Evolutionary conservation across 768 basidiomycete genomes (phyloP).

Genomic region (Pleurotus djamor): DNA sequence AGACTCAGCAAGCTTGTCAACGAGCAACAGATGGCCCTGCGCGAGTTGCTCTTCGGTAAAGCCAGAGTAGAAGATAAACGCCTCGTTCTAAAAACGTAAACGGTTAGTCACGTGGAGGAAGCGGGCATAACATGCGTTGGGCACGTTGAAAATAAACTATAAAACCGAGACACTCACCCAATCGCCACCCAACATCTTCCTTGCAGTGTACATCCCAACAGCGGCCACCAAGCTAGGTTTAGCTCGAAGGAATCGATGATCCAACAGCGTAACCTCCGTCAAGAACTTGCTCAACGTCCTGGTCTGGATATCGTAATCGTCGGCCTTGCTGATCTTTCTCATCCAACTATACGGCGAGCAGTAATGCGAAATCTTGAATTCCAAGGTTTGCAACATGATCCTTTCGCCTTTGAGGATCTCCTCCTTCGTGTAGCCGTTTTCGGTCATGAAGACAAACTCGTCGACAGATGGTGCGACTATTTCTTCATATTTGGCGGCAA

Average conservation of each 20-base stretch:
- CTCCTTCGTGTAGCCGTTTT: slow-evolving; percentile 90
- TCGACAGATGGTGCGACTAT: slow-evolving; percentile 96
- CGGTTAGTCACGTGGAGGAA: slow-evolving; percentile 35
- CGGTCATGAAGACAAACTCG: slow-evolving; percentile 99
- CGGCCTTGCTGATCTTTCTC: slow-evolving; percentile 96
- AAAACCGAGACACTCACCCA: slow-evolving; percentile 72
- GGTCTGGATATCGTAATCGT: slow-evolving; percentile 98
- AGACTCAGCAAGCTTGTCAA: slow-evolving; percentile 78
- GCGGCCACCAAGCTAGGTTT: slow-evolving; percentile 95
- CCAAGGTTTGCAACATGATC: slow-evolving; percentile 92
- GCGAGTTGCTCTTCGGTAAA: slow-evolving; percentile 87
- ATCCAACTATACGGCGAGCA: slow-evolving; percentile 99
- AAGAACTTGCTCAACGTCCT: slow-evolving; percentile 97
- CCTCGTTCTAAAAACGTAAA: slow-evolving; percentile 62
- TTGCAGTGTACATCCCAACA: slow-evolving; percentile 95
- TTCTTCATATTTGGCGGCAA: slow-evolving; percentile 99
- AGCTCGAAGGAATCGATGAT: slow-evolving; percentile 88
- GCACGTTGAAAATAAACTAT: slow-evolving; percentile 10
- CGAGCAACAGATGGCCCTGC: slow-evolving; percentile 76
- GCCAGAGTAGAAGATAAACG: slow-evolving; percentile 90
- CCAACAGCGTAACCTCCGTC: slow-evolving; percentile 92
- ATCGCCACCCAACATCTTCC: slow-evolving; percentile 90
- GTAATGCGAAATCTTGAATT: slow-evolving; percentile 95
- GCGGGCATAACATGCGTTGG: slow-evolving; percentile 3
- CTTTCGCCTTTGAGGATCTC: slow-evolving; percentile 98